Base-by-base conservation (phyloP, 805 yeast genomes). In the Kuraishia ogatae region DNA sequence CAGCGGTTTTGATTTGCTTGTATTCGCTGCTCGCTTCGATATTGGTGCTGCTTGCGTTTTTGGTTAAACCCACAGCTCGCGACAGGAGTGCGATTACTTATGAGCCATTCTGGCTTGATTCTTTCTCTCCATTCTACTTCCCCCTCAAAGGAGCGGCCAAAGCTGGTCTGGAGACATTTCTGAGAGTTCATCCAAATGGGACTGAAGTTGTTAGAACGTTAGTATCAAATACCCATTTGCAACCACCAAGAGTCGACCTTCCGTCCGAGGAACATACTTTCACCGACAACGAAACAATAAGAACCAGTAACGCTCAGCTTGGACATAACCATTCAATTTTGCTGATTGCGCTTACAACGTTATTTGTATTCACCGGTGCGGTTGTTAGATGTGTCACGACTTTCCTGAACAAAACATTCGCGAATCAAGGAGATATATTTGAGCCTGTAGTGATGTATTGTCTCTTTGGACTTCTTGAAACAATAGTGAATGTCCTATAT, bases 81-180 rank as follows among this genome's bases (percentile, higher is more conserved):
- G 82, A 81, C 57, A 76, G 75, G 58, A 65, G 70, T 48, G 73
- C 84, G 46, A 76, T 79, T 61, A 64, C 79, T 51, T 86, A 81
- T 65, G 88, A 83, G 64, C 89, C 96, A 43, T 84, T 85, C 79
- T 87, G 94, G 94, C 83, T 87, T 62, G 83, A 83, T 65, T 76
- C 82, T 4, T 85, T 86, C 60, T 63, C 70, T 23, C 76, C 84
- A 19, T 69, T 73, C 52, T 87, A 87, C 67, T 87, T 75, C 68
- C 85, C 84, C 15, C 73, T 75, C 58, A 77, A 75, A 56, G 75
- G 75, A 53, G 82, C 89, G 1, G 71, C 77, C 8, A 70, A 70
- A 21, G 57, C 57, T 15, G 70, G 68, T 43, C 62, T 60, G 52
- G 28, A 50, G 2, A 20, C 61, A n/a, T 68, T 69, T 51, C 50